phyloP scores from a whole-genome alignment of 2,329 filamentous ascomycete species.

The Coniochaeta sp. region DNA sequence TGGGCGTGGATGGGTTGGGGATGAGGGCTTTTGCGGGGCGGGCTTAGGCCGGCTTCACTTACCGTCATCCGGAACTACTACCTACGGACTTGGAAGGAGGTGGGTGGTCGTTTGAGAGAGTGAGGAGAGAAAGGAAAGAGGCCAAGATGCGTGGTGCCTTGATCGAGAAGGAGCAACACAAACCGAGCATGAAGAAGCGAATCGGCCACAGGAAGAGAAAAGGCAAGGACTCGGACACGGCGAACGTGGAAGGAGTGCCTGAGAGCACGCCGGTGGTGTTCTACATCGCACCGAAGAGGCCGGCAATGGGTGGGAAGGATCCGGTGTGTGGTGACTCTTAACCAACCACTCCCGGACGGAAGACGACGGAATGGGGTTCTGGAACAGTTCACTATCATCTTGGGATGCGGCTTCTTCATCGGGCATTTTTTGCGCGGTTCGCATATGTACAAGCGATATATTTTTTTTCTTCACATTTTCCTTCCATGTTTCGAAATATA shows the following conservation, averaged over 20 bases:
- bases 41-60: not conserved
- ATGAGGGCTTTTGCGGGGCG: constrained; percentile 18
- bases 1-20: constrained; percentile 55
- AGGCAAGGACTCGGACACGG: not conserved
- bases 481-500: not conserved
- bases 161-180: not conserved
- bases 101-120: not conserved
- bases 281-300: not conserved
- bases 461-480: not conserved
- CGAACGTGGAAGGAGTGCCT: not conserved
- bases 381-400: too few species aligned
- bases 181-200: not conserved
- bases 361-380: too few species aligned
- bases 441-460: not conserved
- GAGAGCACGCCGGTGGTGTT: not conserved
- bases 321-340: not conserved
- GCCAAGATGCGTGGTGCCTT: not conserved
- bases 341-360: too few species aligned
- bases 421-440: not conserved
- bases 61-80: not conserved
- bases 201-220: not conserved
- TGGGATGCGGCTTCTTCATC: too few species aligned
- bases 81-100: too few species aligned
- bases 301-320: not conserved
- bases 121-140: not conserved